phyloP scores from a whole-genome alignment of 176 grass and related monocot genomes.

The Triticum monococcum region DNA sequence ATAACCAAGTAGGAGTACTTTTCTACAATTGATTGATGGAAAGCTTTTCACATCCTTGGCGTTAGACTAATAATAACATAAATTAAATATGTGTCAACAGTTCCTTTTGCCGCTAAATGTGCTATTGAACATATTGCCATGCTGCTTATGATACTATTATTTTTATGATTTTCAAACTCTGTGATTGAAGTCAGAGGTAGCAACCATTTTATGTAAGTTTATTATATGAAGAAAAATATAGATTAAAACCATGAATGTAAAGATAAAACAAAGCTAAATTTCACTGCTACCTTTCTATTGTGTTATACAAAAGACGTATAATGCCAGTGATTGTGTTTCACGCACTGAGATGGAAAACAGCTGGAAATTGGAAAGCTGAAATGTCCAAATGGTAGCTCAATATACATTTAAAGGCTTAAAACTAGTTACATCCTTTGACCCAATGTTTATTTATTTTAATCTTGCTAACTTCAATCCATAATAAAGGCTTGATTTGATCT shows the following conservation, averaged over 20 bases:
- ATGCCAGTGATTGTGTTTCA: not conserved
- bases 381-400: not conserved
- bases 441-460: not conserved
- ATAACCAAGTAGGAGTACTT: not conserved
- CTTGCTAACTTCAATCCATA: not conserved
- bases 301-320: not conserved
- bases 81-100: not conserved
- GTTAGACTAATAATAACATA: not conserved
- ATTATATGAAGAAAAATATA: not conserved
- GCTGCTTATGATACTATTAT: not conserved
- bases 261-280: not conserved
- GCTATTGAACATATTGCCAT: not conserved
- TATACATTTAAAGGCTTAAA: not conserved
- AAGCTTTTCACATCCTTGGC: not conserved
- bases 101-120: not conserved
- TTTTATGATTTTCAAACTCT: not conserved
- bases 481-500: not conserved
- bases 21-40: not conserved
- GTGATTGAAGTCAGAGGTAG: not conserved
- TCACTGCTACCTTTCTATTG: not conserved
- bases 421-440: not conserved
- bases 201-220: not conserved
- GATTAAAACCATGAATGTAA: not conserved
- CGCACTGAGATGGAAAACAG: not conserved
- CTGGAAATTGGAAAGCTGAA: not conserved